These are phyloP conservation scores for Flaveria robusta DNA, from an alignment of 129 eudicot species.

Conservation along the genomic window DNA sequence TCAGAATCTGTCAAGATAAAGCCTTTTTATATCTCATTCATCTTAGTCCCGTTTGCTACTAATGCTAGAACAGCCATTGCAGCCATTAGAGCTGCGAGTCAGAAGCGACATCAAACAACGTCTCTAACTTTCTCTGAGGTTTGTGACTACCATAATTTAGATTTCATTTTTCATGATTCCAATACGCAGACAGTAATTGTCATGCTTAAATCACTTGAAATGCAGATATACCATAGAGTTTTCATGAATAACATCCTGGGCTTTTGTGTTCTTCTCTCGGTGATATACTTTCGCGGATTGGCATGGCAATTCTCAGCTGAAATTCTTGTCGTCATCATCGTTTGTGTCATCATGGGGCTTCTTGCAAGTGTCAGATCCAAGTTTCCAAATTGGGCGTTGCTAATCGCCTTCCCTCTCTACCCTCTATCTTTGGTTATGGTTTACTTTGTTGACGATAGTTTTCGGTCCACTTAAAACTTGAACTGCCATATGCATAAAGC, in stretches of 20 bases:
- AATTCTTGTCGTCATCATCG: constrained; percentile 52
- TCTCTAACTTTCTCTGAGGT: constrained; percentile 80
- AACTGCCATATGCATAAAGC: neutral
- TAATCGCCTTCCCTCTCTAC: constrained; percentile 59
- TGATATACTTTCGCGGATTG: constrained; percentile 53
- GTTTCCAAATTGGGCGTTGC: constrained; percentile 63
- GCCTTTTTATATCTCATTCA: constrained; percentile 59
- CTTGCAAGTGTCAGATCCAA: constrained; percentile 48
- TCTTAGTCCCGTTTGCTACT: constrained; percentile 64
- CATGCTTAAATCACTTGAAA: neutral
- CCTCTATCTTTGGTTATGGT: constrained; percentile 69
- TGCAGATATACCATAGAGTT: constrained; percentile 73
- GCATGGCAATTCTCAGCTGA: constrained; percentile 67
- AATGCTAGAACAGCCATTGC: constrained; percentile 58
- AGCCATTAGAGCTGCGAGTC: constrained; percentile 44
- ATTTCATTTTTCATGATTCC: neutral
- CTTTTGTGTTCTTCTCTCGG: constrained; percentile 58
- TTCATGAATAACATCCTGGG: constrained; percentile 77
- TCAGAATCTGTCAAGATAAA: constrained; percentile 48
- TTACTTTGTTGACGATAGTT: constrained; percentile 39
- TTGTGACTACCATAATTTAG: constrained; percentile 3
- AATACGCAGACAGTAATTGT: neutral
- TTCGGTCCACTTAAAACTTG: constrained; percentile 2
- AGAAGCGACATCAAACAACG: constrained; percentile 44
- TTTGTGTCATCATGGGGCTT: constrained; percentile 48